Conservation (phyloP, 768 basidiomycete species). For the Boletales sp. region DNA sequence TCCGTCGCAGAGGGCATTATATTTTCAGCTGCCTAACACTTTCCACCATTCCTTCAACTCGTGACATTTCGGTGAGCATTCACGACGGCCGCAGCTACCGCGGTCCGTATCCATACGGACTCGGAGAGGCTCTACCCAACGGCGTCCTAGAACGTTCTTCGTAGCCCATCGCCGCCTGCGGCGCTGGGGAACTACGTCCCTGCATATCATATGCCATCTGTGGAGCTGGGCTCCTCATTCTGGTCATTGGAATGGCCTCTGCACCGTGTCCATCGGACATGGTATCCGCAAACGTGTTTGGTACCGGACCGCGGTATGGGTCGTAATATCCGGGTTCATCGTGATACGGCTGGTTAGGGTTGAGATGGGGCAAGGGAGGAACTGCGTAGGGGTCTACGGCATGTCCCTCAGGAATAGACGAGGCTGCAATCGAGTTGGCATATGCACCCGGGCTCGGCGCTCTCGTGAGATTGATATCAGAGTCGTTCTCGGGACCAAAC, state of each 20-base stretch:
- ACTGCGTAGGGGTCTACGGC: constrained; percentile 72
- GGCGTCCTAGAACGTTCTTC: constrained; percentile 31
- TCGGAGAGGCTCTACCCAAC: constrained; percentile 40
- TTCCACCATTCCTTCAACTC: constrained; percentile 10
- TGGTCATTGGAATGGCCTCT: constrained; percentile 73
- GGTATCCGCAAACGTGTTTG: constrained; percentile 54
- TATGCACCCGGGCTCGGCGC: constrained; percentile 45
- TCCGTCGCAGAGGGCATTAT: constrained; percentile 15
- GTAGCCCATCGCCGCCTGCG: constrained; percentile 40
- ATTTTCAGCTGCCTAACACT: constrained; percentile 12
- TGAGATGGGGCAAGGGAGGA: constrained; percentile 76
- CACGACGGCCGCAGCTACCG: constrained; percentile 16
- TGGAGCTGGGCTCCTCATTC: constrained; percentile 40
- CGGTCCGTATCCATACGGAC: constrained; percentile 43
- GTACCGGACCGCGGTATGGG: constrained; percentile 76
- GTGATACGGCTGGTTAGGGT: constrained; percentile 71
- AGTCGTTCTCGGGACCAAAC: constrained; percentile 57
- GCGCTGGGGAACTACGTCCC: constrained; percentile 38
- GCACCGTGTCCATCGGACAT: constrained; percentile 28
- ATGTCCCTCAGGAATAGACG: constrained; percentile 43
- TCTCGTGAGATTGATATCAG: constrained; percentile 55
- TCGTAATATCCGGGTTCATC: constrained; percentile 78
- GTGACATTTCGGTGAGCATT: constrained; percentile 8
- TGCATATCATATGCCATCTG: constrained; percentile 37
- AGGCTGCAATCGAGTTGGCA: constrained; percentile 41